Percentiles rank a stretch among this genome's conserved stretches.
Conservation (phyloP, 768 basidiomycete genomes). For the Lentinula guzmanii region DNA sequence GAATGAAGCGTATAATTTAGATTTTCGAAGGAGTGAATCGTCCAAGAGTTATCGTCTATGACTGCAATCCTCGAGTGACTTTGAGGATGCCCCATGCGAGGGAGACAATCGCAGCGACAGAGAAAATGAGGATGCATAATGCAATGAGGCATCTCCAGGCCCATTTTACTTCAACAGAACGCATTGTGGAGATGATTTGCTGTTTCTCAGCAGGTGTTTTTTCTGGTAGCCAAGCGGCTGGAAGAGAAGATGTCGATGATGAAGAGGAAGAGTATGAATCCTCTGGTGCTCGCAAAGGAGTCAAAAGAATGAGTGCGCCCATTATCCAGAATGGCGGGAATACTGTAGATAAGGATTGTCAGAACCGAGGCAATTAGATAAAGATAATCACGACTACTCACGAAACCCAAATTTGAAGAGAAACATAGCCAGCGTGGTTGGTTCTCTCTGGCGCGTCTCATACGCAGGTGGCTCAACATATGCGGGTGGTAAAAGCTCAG, state of each 20-base stretch:
- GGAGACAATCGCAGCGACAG: slow-evolving; percentile 25
- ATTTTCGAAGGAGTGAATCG: not conserved
- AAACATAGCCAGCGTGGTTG: slow-evolving; percentile 50
- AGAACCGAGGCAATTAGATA: not conserved
- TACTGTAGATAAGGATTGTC: slow-evolving; percentile 27
- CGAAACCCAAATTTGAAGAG: slow-evolving; percentile 61
- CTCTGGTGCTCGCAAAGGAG: slow-evolving; percentile 41
- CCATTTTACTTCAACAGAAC: slow-evolving; percentile 48
- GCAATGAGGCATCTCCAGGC: slow-evolving; percentile 52
- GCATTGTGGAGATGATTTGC: slow-evolving; percentile 39
- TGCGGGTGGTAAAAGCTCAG: slow-evolving; percentile 10
- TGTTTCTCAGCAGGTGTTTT: slow-evolving; percentile 47
- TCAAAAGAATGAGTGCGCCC: slow-evolving; percentile 49
- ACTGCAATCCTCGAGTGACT: not conserved
- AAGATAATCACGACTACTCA: slow-evolving; percentile 24
- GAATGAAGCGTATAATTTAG: not conserved
- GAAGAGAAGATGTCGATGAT: slow-evolving; percentile 5
- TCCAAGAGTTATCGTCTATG: not conserved
- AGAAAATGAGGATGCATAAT: slow-evolving; percentile 36
- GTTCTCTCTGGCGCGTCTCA: slow-evolving; percentile 37
- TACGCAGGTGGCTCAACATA: slow-evolving; percentile 33
- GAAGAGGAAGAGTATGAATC: slow-evolving; percentile 12
- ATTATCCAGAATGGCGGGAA: slow-evolving; percentile 61
- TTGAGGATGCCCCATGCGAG: slow-evolving; percentile 25
- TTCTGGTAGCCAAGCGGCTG: slow-evolving; percentile 46